phyloP scores from a whole-genome alignment of 768 basidiomycete genomes.

The Tylopilus vinaceipallidus region DNA sequence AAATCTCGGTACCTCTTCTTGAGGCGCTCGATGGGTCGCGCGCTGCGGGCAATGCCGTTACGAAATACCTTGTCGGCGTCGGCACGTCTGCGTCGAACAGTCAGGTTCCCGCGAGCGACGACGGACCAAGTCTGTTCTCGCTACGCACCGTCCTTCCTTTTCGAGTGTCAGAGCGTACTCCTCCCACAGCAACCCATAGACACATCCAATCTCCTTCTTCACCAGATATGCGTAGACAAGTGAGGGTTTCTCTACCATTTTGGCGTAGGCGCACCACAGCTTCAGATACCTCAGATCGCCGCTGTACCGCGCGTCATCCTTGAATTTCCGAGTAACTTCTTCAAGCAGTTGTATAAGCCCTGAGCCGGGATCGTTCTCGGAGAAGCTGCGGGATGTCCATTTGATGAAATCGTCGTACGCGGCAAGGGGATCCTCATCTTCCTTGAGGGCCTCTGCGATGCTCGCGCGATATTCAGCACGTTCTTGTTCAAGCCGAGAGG shows the following conservation, averaged over 20 bases:
- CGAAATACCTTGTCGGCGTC: conserved; percentile 83
- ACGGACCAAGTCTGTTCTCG: conserved; percentile 5
- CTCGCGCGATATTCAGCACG: conserved; percentile 31
- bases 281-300: conserved; percentile 89
- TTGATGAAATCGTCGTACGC: conserved; percentile 84
- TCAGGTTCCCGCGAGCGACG: conserved; percentile 5
- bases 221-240: conserved; percentile 72
- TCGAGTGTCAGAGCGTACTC: conserved; percentile 86
- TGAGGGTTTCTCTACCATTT: conserved; percentile 67
- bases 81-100: conserved; percentile 44
- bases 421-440: conserved; percentile 85
- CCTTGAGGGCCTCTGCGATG: conserved; percentile 54
- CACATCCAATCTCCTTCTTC: conserved; percentile 71
- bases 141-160: conserved; percentile 65
- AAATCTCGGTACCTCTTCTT: conserved; percentile 83
- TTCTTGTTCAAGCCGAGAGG: conserved; percentile 31
- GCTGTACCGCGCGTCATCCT: conserved; percentile 79
- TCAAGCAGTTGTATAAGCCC: conserved; percentile 82
- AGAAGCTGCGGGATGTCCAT: conserved; percentile 84
- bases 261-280: conserved; percentile 87
- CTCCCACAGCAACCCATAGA: conserved; percentile 82
- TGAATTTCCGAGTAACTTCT: conserved; percentile 78
- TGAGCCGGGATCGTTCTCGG: conserved; percentile 63
- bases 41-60: conserved; percentile 77
- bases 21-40: conserved; percentile 79